Evolutionary conservation across 139 green algal genomes (phyloP).

Genomic region (Chlamydomonas sp.): DNA sequence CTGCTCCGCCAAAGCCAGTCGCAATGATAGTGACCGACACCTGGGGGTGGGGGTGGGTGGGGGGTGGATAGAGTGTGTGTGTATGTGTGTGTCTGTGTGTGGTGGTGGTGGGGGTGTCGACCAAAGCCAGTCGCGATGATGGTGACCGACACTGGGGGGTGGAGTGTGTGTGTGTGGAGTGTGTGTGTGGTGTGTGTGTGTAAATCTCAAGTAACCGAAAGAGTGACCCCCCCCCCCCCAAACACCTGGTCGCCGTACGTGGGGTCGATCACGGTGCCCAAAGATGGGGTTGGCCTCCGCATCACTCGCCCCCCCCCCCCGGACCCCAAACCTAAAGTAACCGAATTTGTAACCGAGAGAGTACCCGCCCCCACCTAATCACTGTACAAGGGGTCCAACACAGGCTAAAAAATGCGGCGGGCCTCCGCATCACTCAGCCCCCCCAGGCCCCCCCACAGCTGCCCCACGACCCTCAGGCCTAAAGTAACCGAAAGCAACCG

Average conservation of each 20-base stretch:
- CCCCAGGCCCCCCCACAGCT: too few relatives aligned
- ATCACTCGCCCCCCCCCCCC: conserved; percentile 31
- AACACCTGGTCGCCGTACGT: conserved; percentile 26
- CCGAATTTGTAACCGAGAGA: too few relatives aligned
- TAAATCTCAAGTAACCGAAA: conserved; percentile 83
- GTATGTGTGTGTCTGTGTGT: too few relatives aligned
- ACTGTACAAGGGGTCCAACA: conserved; percentile 56
- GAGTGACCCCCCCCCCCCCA: too few relatives aligned
- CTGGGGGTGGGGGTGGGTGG: too few relatives aligned
- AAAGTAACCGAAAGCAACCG: conserved; percentile 58
- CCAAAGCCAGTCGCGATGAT: too few relatives aligned
- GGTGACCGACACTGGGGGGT: too few relatives aligned
- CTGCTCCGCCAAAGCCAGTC: conserved; percentile 69
- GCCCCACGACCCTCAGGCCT: conserved; percentile 52
- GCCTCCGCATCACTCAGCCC: conserved; percentile 51
- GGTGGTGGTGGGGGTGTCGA: too few relatives aligned
- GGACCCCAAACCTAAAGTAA: conserved; percentile 69
- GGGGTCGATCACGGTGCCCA: conserved; percentile 69
- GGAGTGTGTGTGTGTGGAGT: too few relatives aligned
- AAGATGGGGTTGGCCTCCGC: conserved; percentile 84
- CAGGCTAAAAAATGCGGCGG: conserved; percentile 86
- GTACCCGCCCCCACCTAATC: neutral
- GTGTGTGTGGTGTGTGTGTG: too few relatives aligned
- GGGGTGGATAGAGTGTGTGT: too few relatives aligned
- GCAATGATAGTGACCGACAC: conserved; percentile 89